Evolutionary conservation across 2,329 filamentous ascomycete species (phyloP), one percentile per base, ranked within the genome.

Genomic region (Huntiella moniliformis): DNA sequence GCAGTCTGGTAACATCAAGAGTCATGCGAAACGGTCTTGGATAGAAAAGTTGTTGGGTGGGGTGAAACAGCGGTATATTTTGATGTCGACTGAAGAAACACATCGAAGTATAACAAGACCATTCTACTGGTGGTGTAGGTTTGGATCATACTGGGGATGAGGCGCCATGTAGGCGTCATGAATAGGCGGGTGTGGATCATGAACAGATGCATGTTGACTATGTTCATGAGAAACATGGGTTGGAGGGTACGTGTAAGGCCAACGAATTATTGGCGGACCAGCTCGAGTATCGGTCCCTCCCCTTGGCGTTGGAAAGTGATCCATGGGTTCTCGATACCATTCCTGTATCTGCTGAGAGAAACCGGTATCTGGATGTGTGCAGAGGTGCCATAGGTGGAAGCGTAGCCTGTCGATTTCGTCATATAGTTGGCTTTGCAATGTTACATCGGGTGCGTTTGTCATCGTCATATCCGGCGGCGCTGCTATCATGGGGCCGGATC

Each of bases 381-480:
- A 38, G 4, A 49, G 18, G 12, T 46, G 37, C 38, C 40, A 49
- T 11, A 49, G 39, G 12, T 49, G 47, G 2, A 45, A 35, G 7
- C 47, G 38, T 12, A 49, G 35, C 12, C 46, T 49, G 36, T 45
- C 43, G 13, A 49, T 49, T 28, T 49, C 47, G 13, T 13, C 28
- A 15, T 34, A 42, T 7, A 34, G 40, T 15, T 34, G 11, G 8
- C 17, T 18, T 16, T 16, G 22, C 22, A 28, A 28, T 28, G 22
- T 7, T 28, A 28, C 22, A 28, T 28, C 22, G 10, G 22, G 22
- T 10, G 7, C 22, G 3, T 6, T 28, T 28, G 22, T 10, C 7
- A 28, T 28, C 7, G 22, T 28, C 22, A 28, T 28, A 8, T 43
- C 42, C 4, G 41, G 42, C 13, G 42, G 34, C n/a, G 42, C 32